These are phyloP conservation scores for Inosperma sp. DNA, from an alignment of 768 basidiomycete species.

Conservation along the genomic window DNA sequence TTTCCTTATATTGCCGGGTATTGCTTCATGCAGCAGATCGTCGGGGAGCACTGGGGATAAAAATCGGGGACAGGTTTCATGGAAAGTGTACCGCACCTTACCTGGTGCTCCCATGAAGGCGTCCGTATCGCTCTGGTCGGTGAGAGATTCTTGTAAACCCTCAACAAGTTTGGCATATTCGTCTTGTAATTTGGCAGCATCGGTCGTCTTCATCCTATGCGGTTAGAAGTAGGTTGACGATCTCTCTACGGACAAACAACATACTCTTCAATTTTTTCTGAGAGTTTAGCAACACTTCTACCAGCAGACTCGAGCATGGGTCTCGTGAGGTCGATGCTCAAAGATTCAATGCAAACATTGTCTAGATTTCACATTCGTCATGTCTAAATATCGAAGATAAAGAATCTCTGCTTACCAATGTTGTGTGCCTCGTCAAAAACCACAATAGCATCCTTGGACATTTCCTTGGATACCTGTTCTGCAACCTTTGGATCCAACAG, in stretches of 20 bases:
- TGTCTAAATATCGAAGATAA: conserved; percentile 17
- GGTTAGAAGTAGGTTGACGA: background rate
- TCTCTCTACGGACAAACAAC: conserved; percentile 24
- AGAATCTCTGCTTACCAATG: too few species aligned
- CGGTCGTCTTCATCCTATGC: conserved; percentile 86
- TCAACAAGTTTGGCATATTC: conserved; percentile 95
- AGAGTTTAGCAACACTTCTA: conserved; percentile 78
- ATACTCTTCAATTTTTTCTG: conserved; percentile 93
- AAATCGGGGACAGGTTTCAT: background rate
- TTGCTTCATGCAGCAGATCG: conserved; percentile 89
- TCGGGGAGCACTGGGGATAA: conserved; percentile 74
- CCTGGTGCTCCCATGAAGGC: conserved; percentile 86
- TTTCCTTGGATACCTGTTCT: conserved; percentile 96
- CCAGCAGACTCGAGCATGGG: conserved; percentile 96
- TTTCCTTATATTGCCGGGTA: conserved; percentile 97
- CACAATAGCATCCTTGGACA: conserved; percentile 96
- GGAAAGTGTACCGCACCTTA: conserved; percentile 27
- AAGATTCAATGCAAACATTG: conserved; percentile 97
- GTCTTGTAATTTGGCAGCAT: conserved; percentile 91
- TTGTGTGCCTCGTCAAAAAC: conserved; percentile 99
- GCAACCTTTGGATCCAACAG: conserved; percentile 98
- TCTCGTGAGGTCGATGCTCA: conserved; percentile 94
- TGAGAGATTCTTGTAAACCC: conserved; percentile 75
- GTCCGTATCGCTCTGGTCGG: conserved; percentile 63
- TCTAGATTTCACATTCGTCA: conserved; percentile 48